Conservation (phyloP, 75 land plant species). For the Pseudotsuga menziesii region DNA sequence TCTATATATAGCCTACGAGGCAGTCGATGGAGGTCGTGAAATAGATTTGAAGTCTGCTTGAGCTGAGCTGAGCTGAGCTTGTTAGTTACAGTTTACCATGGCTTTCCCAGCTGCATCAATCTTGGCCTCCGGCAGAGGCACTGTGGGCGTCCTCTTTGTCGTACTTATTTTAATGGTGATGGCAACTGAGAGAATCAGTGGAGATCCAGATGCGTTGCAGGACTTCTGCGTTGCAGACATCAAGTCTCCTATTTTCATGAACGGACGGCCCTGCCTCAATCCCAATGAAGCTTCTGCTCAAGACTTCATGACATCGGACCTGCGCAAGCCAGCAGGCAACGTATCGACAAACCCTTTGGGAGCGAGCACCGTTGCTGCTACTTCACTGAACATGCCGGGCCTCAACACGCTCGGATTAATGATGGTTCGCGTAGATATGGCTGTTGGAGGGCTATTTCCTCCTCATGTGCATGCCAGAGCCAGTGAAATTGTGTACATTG, state of each 20-base stretch:
- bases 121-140: no score
- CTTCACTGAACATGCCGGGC: not conserved
- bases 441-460: conserved; percentile 20
- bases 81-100: no score
- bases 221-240: no score
- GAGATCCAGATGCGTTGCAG: no score
- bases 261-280: conserved; percentile 5
- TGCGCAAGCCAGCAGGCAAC: not conserved
- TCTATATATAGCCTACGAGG: no score
- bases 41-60: no score
- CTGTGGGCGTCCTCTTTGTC: no score
- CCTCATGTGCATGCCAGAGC: conserved; percentile 41
- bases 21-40: no score
- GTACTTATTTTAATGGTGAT: no score
- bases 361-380: not conserved
- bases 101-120: no score
- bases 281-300: conserved; percentile 3
- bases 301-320: conserved; percentile 4
- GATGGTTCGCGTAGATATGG: conserved; percentile 20
- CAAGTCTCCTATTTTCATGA: not conserved
- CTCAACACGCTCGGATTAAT: conserved; percentile 37
- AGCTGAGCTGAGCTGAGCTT: no score
- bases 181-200: no score
- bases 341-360: not conserved
- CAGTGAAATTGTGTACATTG: conserved; percentile 20